Base-by-base conservation (phyloP, 306 rosid species). In the Canavalia gladiata region DNA sequence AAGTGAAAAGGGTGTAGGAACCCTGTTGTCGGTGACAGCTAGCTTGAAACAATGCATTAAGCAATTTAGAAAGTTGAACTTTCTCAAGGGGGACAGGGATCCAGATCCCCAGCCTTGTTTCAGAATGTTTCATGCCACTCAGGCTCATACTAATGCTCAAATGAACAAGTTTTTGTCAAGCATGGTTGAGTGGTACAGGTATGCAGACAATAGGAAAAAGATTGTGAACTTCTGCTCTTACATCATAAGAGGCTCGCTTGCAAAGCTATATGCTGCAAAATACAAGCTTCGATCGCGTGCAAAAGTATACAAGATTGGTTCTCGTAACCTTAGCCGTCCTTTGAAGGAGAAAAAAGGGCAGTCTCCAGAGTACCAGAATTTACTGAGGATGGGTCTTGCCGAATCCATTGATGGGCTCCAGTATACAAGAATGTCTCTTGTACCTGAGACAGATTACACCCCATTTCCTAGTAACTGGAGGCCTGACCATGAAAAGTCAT, bases 61-160 rank as follows among this genome's bases (percentile, higher is more conserved):
- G 90, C 95, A 89, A 74, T 95, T 95, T 81, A 88, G 99, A 84
- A 95, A 90, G 86, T 86, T 95, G 82, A 89, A 52, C 75, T 95
- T 95, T 85, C 85, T 95, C 42, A 95, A 93, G 88, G 99, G 99
- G 4, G 99, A 95, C 81, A 84, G 90, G 70, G 99, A 95, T 85
- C 99, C 99, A 2, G 97, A 95, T 83, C 99, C 99, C 49, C 97
- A 95, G 68, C 97, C 99, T 70, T 95, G 99, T 76, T 95, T 95
- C 81, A 87, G 99, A 77, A 95, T 95, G 99, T 95, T 93, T 84
- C 99, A 95, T 77, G 97, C 99, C 74, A 95, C 99, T 1, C 99
- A 95, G 76, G 97, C 99, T 47, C 97, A 92, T 80, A 95, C 97
- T n/a, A 95, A 95, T 88, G 91, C 95, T 57, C 99, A 95, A 86